These are phyloP conservation scores for Citrus medica DNA, from an alignment of 345 rosid genomes.

Conservation along the genomic window DNA sequence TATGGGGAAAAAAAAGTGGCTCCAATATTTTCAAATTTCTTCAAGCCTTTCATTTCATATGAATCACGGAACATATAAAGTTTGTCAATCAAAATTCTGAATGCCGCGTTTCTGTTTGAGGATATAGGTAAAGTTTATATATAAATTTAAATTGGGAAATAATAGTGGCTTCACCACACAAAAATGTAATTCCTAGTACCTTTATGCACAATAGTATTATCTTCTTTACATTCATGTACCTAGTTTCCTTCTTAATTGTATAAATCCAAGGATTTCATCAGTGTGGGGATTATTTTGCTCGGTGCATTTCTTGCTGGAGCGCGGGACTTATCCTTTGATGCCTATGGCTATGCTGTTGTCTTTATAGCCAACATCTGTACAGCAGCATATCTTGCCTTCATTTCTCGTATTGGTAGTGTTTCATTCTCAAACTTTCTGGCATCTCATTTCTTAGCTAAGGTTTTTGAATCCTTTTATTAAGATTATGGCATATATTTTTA, in stretches of 20 bases:
- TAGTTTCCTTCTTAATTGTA: slow-evolving; percentile 26
- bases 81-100: neutral
- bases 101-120: neutral
- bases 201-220: neutral
- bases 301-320: slow-evolving; percentile 74
- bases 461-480: neutral
- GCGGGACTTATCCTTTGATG: slow-evolving; percentile 71
- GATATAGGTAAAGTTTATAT: neutral
- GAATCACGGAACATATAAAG: neutral
- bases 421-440: neutral
- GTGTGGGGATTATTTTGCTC: slow-evolving; percentile 58
- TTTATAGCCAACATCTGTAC: slow-evolving; percentile 69
- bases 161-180: neutral
- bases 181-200: neutral
- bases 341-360: slow-evolving; percentile 65
- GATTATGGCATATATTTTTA: neutral
- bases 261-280: slow-evolving; percentile 42
- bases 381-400: slow-evolving; percentile 68
- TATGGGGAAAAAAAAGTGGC: neutral
- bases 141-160: slow-evolving; percentile 1
- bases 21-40: neutral
- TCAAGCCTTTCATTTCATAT: neutral
- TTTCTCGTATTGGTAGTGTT: slow-evolving; percentile 49
- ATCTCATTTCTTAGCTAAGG: neutral
- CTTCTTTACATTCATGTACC: neutral